These are phyloP conservation scores for Fusarium floridanum DNA, from an alignment of 2,329 filamentous ascomycete genomes.

Conservation along the genomic window DNA sequence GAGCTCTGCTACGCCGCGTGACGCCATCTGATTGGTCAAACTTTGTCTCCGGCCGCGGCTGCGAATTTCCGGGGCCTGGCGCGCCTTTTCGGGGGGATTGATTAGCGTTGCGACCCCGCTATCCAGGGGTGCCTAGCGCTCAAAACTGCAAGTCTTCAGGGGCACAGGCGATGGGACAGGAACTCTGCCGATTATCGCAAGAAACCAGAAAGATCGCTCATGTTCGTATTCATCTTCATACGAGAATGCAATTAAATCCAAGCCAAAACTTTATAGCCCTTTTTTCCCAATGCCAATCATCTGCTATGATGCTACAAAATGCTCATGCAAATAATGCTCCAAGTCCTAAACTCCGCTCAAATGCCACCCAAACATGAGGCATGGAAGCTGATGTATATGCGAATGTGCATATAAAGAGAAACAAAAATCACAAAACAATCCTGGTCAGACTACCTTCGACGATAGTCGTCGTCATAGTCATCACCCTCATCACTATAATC, in stretches of 20 bases:
- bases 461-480: conserved; percentile 41
- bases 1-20: conserved; percentile 18
- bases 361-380: conserved; percentile 20
- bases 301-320: conserved; percentile 10
- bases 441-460: conserved; percentile 27
- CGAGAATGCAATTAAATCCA: background rate
- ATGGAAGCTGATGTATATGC: background rate
- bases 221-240: conserved; percentile 19
- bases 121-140: conserved; percentile 37
- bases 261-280: conserved; percentile 24
- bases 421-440: conserved; percentile 17
- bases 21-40: conserved; percentile 24
- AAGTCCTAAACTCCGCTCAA: conserved; percentile 17
- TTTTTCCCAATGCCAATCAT: conserved; percentile 3
- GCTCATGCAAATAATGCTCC: background rate
- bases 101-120: conserved; percentile 36
- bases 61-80: conserved; percentile 30
- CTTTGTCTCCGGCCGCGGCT: conserved; percentile 23
- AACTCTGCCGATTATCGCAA: conserved; percentile 8
- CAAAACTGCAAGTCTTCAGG: conserved; percentile 27
- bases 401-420: conserved; percentile 21
- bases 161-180: conserved; percentile 3
- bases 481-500: conserved; percentile 47
- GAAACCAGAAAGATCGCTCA: conserved; percentile 5
- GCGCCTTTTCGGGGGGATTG: conserved; percentile 2